Base-by-base conservation (phyloP, 805 yeast species). In the Suhomyces tanzawaensis region DNA sequence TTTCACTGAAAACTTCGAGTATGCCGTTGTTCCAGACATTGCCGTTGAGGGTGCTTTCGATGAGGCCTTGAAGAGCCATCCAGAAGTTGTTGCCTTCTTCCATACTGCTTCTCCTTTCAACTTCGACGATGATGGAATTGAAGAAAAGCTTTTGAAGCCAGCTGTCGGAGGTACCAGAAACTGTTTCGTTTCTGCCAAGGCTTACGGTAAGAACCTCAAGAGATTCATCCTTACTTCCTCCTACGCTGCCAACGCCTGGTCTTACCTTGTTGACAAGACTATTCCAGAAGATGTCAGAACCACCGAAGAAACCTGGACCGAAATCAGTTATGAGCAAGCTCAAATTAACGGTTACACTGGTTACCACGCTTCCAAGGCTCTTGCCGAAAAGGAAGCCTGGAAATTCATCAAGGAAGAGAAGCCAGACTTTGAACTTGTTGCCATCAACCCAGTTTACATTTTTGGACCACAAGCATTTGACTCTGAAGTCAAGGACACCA, bases 331-430 rank as follows among this genome's bases (percentile, higher is more conserved):
- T 69, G 77, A 74, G 35, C 69, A 69, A 40, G 64, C 71, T 8
- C 67, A 69, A 37, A 45, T 40, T 16, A 68, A 72, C 46, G 58
- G 67, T 2, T 46, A 53, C 14, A 41, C 42, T 30, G 83, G 80
- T 2, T 79, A 79, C 55, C 47, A 71, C 39, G 85, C 77, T 3
- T 77, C 84, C n/a, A 79, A 79, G 57, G 76, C 73, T 27, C 70
- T 72, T 42, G 83, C 85, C 13, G 87, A 82, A 52, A 57, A 61
- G 34, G 71, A 76, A 1, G 84, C 83, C 3, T 79, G 87, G 82
- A 70, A 75, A 3, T 70, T 64, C 13, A 62, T 74, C 34, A 49
- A 67, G 15, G 44, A 55, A 19, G 57, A 61, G 29, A 55, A 55
- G 33, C 61, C 69, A 4, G 19, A 32, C 2, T 42, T 38, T 25